Evolutionary conservation across 306 rosid species (phyloP).

Genomic region (Prunus armeniaca): DNA sequence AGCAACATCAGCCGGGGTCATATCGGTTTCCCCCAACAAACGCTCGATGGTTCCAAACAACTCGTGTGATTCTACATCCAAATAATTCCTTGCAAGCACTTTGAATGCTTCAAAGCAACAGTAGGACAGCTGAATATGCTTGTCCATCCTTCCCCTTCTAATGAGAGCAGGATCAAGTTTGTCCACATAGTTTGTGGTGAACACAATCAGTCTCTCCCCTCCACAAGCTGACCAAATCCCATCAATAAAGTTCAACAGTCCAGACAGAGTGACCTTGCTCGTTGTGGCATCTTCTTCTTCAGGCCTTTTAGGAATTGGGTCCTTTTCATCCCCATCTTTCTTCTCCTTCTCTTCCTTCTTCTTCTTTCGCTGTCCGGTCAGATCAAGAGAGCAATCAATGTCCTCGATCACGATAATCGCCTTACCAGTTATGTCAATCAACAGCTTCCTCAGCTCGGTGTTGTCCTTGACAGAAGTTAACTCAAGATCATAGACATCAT

Average conservation of each 20-base stretch:
- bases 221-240: constrained; percentile 82
- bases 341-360: constrained; percentile 15
- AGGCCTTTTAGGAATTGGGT: constrained; percentile 8
- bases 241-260: constrained; percentile 60
- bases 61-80: constrained; percentile 41
- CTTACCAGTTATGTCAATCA: constrained; percentile 45
- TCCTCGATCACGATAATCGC: constrained; percentile 60
- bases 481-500: constrained; percentile 64
- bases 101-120: constrained; percentile 63
- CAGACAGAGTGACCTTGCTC: constrained; percentile 62
- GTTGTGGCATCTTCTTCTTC: constrained; percentile 23
- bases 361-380: constrained; percentile 57
- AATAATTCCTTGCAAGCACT: constrained; percentile 55
- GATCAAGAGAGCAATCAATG: constrained; percentile 71
- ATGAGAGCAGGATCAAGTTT: constrained; percentile 64
- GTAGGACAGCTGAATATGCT: constrained; percentile 58
- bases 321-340: constrained; percentile 15
- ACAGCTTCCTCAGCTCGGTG: constrained; percentile 35
- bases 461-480: constrained; percentile 56
- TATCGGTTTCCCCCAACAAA: constrained; percentile 38
- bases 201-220: constrained; percentile 58
- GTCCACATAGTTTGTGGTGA: constrained; percentile 54
- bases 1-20: constrained; percentile 71
- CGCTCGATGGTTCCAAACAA: constrained; percentile 34
- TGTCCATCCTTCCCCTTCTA: constrained; percentile 73